Percentiles rank a stretch among this genome's conserved stretches.
Evolutionary conservation across 2,329 filamentous ascomycete species (phyloP).

Genomic region (Penicillium sp.): DNA sequence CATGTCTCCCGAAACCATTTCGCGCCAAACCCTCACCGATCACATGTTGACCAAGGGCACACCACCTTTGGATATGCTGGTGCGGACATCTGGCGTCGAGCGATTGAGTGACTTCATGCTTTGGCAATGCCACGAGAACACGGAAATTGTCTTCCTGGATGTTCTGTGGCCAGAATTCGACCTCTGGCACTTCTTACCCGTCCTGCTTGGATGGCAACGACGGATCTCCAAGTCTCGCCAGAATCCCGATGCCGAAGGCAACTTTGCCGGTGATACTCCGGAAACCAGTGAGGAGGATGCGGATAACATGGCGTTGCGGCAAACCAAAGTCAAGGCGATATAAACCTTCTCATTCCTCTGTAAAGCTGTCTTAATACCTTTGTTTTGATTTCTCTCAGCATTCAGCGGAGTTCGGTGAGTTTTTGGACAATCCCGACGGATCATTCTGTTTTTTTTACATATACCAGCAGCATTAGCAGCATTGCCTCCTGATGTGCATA

Average conservation of each 20-base stretch:
- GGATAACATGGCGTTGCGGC: conserved; percentile 26
- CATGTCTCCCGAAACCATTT: conserved; percentile 86
- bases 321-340: conserved; percentile 37
- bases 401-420: conserved; percentile 28
- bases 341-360: conserved; percentile 23
- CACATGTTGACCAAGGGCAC: conserved; percentile 87
- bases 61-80: conserved; percentile 85
- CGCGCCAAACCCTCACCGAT: conserved; percentile 74
- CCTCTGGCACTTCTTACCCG: conserved; percentile 88
- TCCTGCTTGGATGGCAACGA: conserved; percentile 87
- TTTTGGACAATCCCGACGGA: conserved; percentile 16
- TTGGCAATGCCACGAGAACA: conserved; percentile 94
- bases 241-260: conserved; percentile 60
- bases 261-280: conserved; percentile 57
- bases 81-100: conserved; percentile 91
- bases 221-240: conserved; percentile 65
- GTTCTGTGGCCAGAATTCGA: conserved; percentile 97
- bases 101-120: conserved; percentile 97
- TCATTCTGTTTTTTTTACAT: conserved; percentile 17
- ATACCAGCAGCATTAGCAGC: conserved; percentile 25
- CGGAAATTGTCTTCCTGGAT: conserved; percentile 88
- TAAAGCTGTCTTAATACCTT: conserved; percentile 10
- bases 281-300: conserved; percentile 34
- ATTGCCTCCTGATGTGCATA: conserved; percentile 10
- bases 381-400: conserved; percentile 22